Base-by-base conservation (phyloP, 2,329 filamentous ascomycete species). In the Cladophialophora psammophila region DNA sequence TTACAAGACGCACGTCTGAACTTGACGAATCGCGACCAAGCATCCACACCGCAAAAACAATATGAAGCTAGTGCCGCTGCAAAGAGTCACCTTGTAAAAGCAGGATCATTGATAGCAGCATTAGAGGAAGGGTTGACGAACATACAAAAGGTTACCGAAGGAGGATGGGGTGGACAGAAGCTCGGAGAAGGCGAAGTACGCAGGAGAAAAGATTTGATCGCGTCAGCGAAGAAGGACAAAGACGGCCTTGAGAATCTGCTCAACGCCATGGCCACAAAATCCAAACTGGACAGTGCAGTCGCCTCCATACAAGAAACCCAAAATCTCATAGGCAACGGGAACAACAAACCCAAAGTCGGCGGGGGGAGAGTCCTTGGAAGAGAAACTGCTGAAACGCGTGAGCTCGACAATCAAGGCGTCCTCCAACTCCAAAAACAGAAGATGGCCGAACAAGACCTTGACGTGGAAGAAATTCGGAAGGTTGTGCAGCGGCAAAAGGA, bases 321-420 rank as follows among this genome's bases (percentile, higher is more conserved):
- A 55, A 76, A 78, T n/a, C 74, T 83, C 36, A 71, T 83, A 38
- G 64, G 48, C 12, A 53, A 45, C 32, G 59, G 31, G n/a, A 53
- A 38, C 40, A 63, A 48, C 71, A 73, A 40, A 74, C 75, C 40
- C 75, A 81, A 18, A 18, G 42, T 80, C 76, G 61, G 85, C 78
- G 62, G 85, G 78, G 72, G 87, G 76, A 64, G 86, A 69, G 70
- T 87, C 72, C 53, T 86, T 75, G 73, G 81, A 72, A 81, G 81
- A 56, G 88, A 90, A 77, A 90, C 87, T 0, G 85, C 87, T 68
- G 81, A 84, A 45, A 90, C 88, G 9, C 78, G 87, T 12, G 86
- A 89, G 72, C 74, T 89, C 69, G 88, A 89, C 75, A 90, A 90
- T 68, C 78, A 84, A n/a, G 87, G 87, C 0, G 85, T 90, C 13